A percentile compares a stretch with the other conserved stretches of the same genome.
These are phyloP conservation scores for Hyphopichia homilentoma DNA, from an alignment of 805 yeast species.

Conservation along the genomic window DNA sequence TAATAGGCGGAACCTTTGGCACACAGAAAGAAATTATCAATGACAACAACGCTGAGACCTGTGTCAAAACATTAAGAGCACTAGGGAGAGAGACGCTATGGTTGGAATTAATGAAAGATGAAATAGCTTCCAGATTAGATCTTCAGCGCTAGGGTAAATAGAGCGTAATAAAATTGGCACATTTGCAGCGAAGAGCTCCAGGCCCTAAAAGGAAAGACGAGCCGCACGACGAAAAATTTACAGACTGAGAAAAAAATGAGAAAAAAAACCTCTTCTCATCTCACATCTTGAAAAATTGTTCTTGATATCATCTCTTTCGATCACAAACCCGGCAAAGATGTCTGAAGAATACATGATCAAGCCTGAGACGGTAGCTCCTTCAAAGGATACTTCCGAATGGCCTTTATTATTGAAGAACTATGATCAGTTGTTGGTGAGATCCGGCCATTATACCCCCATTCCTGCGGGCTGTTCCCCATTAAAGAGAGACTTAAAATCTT, in stretches of 20 bases:
- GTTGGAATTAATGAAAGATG: conserved; percentile 33
- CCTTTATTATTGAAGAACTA: conserved; percentile 90
- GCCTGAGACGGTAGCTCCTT: conserved; percentile 77
- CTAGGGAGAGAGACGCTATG: conserved; percentile 39
- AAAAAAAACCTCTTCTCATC: conserved; percentile 4
- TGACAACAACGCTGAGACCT: conserved; percentile 28
- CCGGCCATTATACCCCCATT: conserved; percentile 96
- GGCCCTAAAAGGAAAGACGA: conserved; percentile 9
- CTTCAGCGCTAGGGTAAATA: too few relatives aligned
- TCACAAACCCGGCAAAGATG: too few relatives aligned
- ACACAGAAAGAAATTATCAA: conserved; percentile 30
- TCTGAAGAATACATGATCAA: conserved; percentile 75
- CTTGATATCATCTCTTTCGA: too few relatives aligned
- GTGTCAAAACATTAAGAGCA: conserved; percentile 33
- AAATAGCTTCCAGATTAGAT: conserved; percentile 18
- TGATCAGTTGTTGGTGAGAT: conserved; percentile 90
- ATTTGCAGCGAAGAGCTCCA: too few relatives aligned
- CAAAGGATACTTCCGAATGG: conserved; percentile 91
- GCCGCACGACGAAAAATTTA: conserved; percentile 26
- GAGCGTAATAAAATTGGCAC: too few relatives aligned
- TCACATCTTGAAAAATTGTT: too few relatives aligned
- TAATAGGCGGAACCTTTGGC: conserved; percentile 50
- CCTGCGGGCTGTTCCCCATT: conserved; percentile 94
- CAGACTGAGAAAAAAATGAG: conserved; percentile 7
- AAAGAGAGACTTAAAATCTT: conserved; percentile 87